Evolutionary conservation across 2,329 filamentous ascomycete genomes (phyloP).

Genomic region (Sporothrix sp.): DNA sequence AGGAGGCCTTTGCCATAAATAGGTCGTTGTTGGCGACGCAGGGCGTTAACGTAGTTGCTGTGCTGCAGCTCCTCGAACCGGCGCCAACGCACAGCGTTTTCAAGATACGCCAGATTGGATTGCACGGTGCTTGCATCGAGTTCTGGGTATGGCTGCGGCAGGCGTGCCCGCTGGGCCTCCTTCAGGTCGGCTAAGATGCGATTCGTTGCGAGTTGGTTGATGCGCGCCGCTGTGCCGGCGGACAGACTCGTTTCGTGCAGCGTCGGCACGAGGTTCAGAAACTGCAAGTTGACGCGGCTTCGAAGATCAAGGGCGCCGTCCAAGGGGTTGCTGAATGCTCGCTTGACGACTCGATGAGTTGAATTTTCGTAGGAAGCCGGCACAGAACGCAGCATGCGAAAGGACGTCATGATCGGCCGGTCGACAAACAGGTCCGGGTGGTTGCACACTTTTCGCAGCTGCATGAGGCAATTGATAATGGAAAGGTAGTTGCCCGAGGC

Average conservation of each 20-base stretch:
- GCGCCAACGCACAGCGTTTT: slow-evolving; percentile 58
- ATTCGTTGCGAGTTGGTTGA: slow-evolving; percentile 60
- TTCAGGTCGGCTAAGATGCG: slow-evolving; percentile 59
- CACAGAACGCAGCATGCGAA: slow-evolving; percentile 77
- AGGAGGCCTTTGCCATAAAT: slow-evolving; percentile 74
- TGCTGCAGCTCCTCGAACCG: slow-evolving; percentile 72
- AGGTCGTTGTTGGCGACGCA: slow-evolving; percentile 69
- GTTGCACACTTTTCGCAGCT: slow-evolving; percentile 94
- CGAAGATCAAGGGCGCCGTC: slow-evolving; percentile 28
- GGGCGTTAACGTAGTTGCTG: slow-evolving; percentile 68
- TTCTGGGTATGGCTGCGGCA: slow-evolving; percentile 43
- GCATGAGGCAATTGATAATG: slow-evolving; percentile 98
- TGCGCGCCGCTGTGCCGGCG: slow-evolving; percentile 40
- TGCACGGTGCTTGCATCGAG: slow-evolving; percentile 58
- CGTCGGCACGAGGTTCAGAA: slow-evolving; percentile 69
- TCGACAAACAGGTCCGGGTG: slow-evolving; percentile 96
- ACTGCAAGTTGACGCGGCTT: slow-evolving; percentile 55
- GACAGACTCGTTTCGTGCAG: slow-evolving; percentile 61
- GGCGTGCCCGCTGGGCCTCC: slow-evolving; percentile 56
- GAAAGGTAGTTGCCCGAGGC: slow-evolving; percentile 92
- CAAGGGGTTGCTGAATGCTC: slow-evolving; percentile 28
- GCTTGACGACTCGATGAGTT: slow-evolving; percentile 61
- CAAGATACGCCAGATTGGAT: slow-evolving; percentile 62
- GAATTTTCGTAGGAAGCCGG: slow-evolving; percentile 58
- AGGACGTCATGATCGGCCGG: slow-evolving; percentile 90